These are phyloP conservation scores for Agapanthus africanus DNA, from an alignment of 106 monocot species.

Conservation along the genomic window DNA sequence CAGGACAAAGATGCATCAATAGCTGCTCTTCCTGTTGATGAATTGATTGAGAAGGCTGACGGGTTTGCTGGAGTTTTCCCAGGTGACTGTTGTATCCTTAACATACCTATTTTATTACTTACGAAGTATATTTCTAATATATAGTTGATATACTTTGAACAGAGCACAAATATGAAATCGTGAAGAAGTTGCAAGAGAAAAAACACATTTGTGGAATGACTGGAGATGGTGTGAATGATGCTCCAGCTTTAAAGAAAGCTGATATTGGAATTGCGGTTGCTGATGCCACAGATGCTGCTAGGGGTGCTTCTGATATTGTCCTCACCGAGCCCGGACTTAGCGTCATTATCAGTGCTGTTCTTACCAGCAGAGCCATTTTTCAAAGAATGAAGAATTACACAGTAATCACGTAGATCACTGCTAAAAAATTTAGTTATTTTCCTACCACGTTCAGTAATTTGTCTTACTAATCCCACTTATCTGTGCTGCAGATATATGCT, in stretches of 20 bases:
- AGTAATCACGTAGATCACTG: not conserved
- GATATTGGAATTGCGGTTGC: slow-evolving; percentile 22
- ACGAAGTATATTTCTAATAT: not conserved
- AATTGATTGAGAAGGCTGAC: slow-evolving; percentile 57
- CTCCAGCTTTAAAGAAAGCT: slow-evolving; percentile 27
- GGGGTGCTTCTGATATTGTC: slow-evolving; percentile 24
- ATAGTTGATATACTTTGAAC: not conserved
- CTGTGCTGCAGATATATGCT: slow-evolving; percentile 65
- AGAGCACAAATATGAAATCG: slow-evolving; percentile 33
- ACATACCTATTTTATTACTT: not conserved
- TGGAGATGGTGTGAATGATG: slow-evolving; percentile 28
- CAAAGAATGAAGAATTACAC: slow-evolving; percentile 32
- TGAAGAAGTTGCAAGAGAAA: slow-evolving; percentile 19
- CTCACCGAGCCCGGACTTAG: slow-evolving; percentile 28
- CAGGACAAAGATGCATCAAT: slow-evolving; percentile 26
- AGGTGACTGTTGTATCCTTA: slow-evolving; percentile 16
- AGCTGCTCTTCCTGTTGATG: slow-evolving; percentile 30
- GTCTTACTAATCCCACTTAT: not conserved
- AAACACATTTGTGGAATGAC: slow-evolving; percentile 32
- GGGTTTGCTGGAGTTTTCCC: slow-evolving; percentile 74
- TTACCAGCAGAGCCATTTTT: slow-evolving; percentile 25
- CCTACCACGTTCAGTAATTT: not conserved
- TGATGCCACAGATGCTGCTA: slow-evolving; percentile 26
- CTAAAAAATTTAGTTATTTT: not conserved
- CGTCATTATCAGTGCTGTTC: slow-evolving; percentile 27